These are phyloP conservation scores for Aegilops longissima DNA, from an alignment of 176 grass and related monocot species.

Conservation along the genomic window DNA sequence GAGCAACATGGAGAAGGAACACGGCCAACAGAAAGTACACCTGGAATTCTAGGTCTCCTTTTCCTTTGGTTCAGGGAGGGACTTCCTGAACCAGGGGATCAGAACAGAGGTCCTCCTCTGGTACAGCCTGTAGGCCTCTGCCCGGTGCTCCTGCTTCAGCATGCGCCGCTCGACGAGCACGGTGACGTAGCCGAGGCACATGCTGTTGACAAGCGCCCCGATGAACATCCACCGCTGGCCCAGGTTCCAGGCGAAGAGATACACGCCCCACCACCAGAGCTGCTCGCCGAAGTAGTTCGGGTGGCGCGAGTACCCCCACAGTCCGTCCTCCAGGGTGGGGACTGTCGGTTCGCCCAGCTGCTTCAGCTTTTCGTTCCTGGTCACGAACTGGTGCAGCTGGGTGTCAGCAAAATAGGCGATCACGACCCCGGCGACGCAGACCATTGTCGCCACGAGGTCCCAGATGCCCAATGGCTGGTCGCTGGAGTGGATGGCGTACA, in stretches of 20 bases:
- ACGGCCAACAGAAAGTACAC: not conserved
- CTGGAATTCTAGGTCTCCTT: slow-evolving; percentile 33
- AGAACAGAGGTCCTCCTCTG: slow-evolving; percentile 72
- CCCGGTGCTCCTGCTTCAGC: slow-evolving; percentile 72
- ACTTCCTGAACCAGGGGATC: slow-evolving; percentile 89
- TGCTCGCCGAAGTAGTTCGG: slow-evolving; percentile 91
- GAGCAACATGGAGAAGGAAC: not conserved
- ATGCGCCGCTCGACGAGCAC: slow-evolving; percentile 74
- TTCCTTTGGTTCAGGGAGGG: slow-evolving; percentile 26
- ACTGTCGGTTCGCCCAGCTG: slow-evolving; percentile 33
- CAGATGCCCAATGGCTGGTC: slow-evolving; percentile 50
- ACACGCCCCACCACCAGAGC: slow-evolving; percentile 94
- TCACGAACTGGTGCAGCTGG: slow-evolving; percentile 72
- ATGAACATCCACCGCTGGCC: slow-evolving; percentile 76
- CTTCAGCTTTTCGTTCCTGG: slow-evolving; percentile 50
- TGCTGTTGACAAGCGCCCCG: slow-evolving; percentile 62
- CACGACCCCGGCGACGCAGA: slow-evolving; percentile 53
- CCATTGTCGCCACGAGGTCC: slow-evolving; percentile 45
- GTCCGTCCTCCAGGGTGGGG: slow-evolving; percentile 55
- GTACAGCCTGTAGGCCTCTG: slow-evolving; percentile 63
- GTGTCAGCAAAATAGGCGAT: slow-evolving; percentile 79
- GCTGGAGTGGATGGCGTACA: slow-evolving; percentile 74
- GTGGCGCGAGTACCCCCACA: slow-evolving; percentile 89
- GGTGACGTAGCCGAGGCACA: slow-evolving; percentile 85
- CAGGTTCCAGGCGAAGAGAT: slow-evolving; percentile 76